Conservation (phyloP, 768 basidiomycete genomes). For the Neoboletus subvelutipes region DNA sequence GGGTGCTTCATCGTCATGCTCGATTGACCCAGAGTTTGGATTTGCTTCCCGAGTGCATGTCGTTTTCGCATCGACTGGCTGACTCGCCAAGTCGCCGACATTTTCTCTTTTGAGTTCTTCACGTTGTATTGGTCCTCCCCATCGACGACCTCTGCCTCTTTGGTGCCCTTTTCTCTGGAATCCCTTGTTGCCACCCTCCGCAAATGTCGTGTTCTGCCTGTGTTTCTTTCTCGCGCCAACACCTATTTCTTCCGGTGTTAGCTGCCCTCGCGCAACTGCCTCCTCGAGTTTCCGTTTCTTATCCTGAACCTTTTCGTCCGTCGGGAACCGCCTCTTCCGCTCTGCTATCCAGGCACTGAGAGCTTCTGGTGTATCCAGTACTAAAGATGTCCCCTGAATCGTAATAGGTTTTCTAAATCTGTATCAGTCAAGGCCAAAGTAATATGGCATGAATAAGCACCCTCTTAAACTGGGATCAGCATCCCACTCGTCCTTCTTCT, state of each 20-base stretch:
- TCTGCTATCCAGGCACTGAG: constrained; percentile 86
- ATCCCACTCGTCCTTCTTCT: constrained; percentile 69
- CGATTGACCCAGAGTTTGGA: constrained; percentile 24
- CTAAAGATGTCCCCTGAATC: constrained; percentile 77
- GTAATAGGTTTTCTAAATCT: constrained; percentile 59
- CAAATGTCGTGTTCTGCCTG: constrained; percentile 25
- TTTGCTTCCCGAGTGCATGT: constrained; percentile 4
- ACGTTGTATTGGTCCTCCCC: constrained; percentile 7
- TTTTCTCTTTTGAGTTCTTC: background rate
- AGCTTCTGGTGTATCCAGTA: constrained; percentile 78
- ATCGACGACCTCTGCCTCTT: constrained; percentile 35
- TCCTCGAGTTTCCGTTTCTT: constrained; percentile 80
- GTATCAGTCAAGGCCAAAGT: constrained; percentile 6
- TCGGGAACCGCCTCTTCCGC: constrained; percentile 85
- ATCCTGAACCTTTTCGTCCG: constrained; percentile 62
- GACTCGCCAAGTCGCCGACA: background rate
- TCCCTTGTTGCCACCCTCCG: constrained; percentile 3
- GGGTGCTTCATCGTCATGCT: constrained; percentile 48
- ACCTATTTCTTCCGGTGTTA: constrained; percentile 48
- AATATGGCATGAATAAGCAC: constrained; percentile 37
- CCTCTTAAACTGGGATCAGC: constrained; percentile 81
- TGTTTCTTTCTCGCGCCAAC: constrained; percentile 44
- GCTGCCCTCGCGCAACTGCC: constrained; percentile 77
- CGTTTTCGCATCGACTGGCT: background rate
- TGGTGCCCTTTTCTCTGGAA: constrained; percentile 11